Evolutionary conservation across 148 eudicot genomes (phyloP), one percentile per base, ranked within the genome.

Genomic region (Polygonum aviculare): DNA sequence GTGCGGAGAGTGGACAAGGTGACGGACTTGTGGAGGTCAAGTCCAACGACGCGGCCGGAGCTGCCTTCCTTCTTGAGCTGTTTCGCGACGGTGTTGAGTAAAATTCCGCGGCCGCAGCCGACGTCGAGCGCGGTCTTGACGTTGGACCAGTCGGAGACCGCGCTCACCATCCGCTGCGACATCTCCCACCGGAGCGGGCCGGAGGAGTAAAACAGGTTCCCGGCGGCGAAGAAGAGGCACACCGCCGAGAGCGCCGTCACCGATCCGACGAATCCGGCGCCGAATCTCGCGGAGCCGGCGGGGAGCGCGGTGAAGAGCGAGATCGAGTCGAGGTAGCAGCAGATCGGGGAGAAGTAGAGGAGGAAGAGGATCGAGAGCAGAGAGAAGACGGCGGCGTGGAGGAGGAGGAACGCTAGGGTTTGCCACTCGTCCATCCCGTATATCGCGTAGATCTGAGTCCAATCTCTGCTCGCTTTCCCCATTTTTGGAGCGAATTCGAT

Each of bases 401-500:
- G 75, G 18, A 92, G 79, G 44, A 94, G 87, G 65, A 94, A 94
- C 0, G 86, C 12, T 0, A 91, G 88, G 0, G 95, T 94, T 18
- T 88, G 93, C 87, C 89, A 89, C 39, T 90, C 93, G n/a, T 91
- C 97, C 77, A 94, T 88, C 22, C 97, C 97, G 79, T 94, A 94
- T 45, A 94, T 94, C 39, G 92, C 83, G 75, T 90, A 94, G 93
- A 94, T 91, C 89, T 91, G 98, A 0, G 89, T 83, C 98, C 98
- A 94, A 26, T 94, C 98, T 78, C 98, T 78, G 12, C 83, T 90
- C 3, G 85, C 74, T 80, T 91, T 90, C 15, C 90, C 93, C 72
- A 67, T 67, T 67, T 14, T 67, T 1, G 2, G 11, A 10, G 12
- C 31, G 22, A 57, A 19, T 3, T 7, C 12, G 33, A 57, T 57